phyloP scores from a whole-genome alignment of 345 rosid genomes.

The Psidium friedrichsthalianum region DNA sequence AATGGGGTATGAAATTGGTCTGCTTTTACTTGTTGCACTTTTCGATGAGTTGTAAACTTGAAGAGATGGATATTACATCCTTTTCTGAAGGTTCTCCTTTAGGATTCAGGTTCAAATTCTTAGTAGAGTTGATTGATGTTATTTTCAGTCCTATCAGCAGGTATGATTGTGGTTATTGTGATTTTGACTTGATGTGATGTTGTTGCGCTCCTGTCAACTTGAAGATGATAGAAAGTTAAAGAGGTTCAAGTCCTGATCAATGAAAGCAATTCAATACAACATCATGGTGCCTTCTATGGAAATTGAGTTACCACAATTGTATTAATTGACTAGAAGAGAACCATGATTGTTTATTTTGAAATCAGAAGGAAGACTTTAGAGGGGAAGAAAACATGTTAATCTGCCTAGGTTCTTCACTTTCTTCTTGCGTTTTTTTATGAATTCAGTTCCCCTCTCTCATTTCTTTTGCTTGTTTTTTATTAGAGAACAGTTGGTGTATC shows the following conservation, averaged over 20 bases:
- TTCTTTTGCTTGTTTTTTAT: background rate
- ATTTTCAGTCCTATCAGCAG: background rate
- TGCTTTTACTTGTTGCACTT: background rate
- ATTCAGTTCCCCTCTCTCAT: background rate
- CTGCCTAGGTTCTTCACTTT: background rate
- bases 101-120: background rate
- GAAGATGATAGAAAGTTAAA: background rate
- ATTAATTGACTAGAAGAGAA: background rate
- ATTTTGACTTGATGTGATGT: background rate
- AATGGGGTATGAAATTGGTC: constrained; percentile 54
- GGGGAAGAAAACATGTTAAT: background rate
- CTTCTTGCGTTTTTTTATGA: background rate
- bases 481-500: background rate
- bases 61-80: background rate
- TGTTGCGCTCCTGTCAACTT: background rate
- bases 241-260: background rate
- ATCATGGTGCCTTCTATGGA: background rate
- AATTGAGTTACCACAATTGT: background rate
- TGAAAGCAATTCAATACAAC: background rate
- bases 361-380: background rate
- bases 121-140: background rate
- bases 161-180: background rate
- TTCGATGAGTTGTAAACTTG: background rate
- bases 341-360: background rate
- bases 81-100: background rate